Conservation (phyloP, 73 alveolate species). For the Paramecium bursaria region DNA sequence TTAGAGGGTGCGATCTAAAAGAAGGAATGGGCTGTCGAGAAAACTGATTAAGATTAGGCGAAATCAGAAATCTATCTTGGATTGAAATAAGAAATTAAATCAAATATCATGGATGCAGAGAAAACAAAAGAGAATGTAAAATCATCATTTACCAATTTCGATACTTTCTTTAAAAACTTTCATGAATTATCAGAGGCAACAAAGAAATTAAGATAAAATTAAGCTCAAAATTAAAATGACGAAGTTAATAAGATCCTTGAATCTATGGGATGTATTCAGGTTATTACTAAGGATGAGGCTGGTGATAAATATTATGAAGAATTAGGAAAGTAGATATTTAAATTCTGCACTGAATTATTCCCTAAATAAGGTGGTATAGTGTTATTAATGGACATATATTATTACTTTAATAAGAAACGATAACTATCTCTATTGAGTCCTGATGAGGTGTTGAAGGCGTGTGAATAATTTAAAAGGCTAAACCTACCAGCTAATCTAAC, state of each 20-base stretch:
- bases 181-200: constrained; percentile 13
- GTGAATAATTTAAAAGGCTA: constrained; percentile 23
- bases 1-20: no score
- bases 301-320: neutral
- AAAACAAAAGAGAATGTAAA: neutral
- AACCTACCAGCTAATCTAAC: constrained; percentile 39
- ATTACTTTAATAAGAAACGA: constrained; percentile 62
- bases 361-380: constrained; percentile 70
- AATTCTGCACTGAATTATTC: constrained; percentile 55
- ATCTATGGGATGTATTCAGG: constrained; percentile 10
- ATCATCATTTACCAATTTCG: constrained; percentile 10
- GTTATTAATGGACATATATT: constrained; percentile 60
- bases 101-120: no score
- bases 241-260: constrained; percentile 8
- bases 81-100: no score
- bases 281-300: neutral
- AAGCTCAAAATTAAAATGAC: neutral
- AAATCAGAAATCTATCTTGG: no score
- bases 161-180: constrained; percentile 28
- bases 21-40: no score
- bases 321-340: constrained; percentile 22
- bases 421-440: constrained; percentile 39
- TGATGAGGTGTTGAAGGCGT: constrained; percentile 62
- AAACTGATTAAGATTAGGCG: no score
- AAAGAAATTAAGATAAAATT: neutral